Conservation (phyloP, 2,329 filamentous ascomycete species). For the Epichloe brachyelytri region DNA sequence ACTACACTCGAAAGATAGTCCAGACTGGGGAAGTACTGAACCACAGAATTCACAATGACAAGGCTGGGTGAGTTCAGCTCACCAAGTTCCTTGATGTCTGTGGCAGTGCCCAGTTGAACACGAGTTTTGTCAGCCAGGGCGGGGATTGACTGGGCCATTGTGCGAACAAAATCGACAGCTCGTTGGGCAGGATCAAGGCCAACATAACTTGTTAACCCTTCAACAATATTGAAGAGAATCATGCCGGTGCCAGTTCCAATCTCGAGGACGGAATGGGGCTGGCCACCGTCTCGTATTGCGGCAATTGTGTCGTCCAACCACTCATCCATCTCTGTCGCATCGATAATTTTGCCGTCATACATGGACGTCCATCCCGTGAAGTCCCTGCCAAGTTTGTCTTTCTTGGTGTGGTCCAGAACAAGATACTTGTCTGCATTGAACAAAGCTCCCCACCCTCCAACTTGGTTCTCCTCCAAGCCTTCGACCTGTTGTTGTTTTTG, state of each 20-base stretch:
- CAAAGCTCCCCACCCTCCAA: background rate
- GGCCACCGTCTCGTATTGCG: conserved; percentile 8
- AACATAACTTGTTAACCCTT: conserved; percentile 12
- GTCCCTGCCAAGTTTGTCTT: conserved; percentile 11
- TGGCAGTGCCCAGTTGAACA: background rate
- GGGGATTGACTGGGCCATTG: conserved; percentile 6
- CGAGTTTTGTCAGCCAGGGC: conserved; percentile 3
- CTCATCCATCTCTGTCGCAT: conserved; percentile 17
- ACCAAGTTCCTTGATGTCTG: background rate
- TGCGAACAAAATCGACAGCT: conserved; percentile 12
- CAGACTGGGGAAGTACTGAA: conserved; percentile 16
- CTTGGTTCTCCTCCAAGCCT: background rate
- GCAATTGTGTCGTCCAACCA: conserved; percentile 19
- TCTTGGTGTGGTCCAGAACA: conserved; percentile 2
- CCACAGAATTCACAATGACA: conserved; percentile 16
- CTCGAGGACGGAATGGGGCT: conserved; percentile 12
- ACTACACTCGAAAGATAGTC: conserved; percentile 13
- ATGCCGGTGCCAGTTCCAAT: conserved; percentile 19
- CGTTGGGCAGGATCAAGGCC: conserved; percentile 15
- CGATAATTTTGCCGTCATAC: conserved; percentile 16
- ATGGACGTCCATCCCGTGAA: conserved; percentile 21
- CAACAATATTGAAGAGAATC: conserved; percentile 17
- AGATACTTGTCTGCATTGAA: background rate
- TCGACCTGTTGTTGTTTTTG: background rate
- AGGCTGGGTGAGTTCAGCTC: conserved; percentile 6